Conservation (phyloP, 2,329 filamentous ascomycete species). For the Xylariomycetidae sp. region DNA sequence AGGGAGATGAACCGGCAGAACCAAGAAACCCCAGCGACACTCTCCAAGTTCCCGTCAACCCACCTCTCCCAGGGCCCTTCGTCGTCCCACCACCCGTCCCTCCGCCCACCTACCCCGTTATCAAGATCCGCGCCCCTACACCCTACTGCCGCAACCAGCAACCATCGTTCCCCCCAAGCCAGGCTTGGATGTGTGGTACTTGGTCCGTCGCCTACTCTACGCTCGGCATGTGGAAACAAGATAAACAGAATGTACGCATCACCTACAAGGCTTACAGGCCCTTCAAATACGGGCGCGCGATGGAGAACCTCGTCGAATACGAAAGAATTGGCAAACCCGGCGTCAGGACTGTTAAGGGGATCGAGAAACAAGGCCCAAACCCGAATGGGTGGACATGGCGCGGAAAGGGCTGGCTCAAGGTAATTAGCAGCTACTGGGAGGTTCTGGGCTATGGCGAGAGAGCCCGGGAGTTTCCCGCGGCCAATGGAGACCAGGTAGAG, state of each 20-base stretch:
- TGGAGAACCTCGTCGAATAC: constrained; percentile 69
- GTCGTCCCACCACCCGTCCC: too few relatives aligned
- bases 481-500: constrained; percentile 33
- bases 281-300: constrained; percentile 22
- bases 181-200: constrained; percentile 62
- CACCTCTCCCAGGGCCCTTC: too few relatives aligned
- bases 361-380: constrained; percentile 48
- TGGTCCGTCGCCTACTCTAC: constrained; percentile 75
- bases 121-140: too few relatives aligned
- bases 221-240: constrained; percentile 73
- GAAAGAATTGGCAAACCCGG: constrained; percentile 37
- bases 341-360: constrained; percentile 59
- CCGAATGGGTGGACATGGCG: constrained; percentile 66
- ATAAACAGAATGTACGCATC: constrained; percentile 77
- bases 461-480: constrained; percentile 30
- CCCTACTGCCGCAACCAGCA: too few relatives aligned
- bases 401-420: constrained; percentile 68
- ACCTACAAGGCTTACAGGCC: constrained; percentile 57
- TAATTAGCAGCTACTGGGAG: constrained; percentile 77
- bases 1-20: too few relatives aligned
- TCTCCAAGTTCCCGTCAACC: too few relatives aligned
- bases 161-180: too few relatives aligned
- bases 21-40: too few relatives aligned
- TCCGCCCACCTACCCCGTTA: too few relatives aligned
- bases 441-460: constrained; percentile 68